Percentiles rank a stretch among this genome's conserved stretches.
These are phyloP conservation scores for Dactylis glomerata DNA, from an alignment of 176 grass and related monocot genomes.

Conservation along the genomic window DNA sequence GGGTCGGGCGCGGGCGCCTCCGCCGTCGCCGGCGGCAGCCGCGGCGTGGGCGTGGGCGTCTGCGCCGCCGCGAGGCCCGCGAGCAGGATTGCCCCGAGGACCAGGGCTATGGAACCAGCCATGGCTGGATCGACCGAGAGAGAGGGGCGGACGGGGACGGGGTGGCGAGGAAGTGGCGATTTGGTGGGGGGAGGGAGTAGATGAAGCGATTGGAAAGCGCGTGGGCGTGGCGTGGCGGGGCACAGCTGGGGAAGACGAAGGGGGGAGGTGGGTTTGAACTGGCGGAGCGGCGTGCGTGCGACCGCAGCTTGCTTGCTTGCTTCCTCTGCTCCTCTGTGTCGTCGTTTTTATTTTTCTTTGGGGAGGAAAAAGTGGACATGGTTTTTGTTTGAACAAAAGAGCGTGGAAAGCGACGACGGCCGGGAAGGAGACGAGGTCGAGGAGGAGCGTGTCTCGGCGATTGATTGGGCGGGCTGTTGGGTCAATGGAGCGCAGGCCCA, in stretches of 20 bases:
- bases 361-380: slow-evolving; percentile 1
- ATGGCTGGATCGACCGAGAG: slow-evolving; percentile 39
- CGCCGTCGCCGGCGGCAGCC: slow-evolving; percentile 4
- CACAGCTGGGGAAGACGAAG: slow-evolving; percentile 22
- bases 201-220: slow-evolving; percentile 63
- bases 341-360: background rate
- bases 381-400: slow-evolving; percentile 32
- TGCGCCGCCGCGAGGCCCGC: slow-evolving; percentile 37
- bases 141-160: background rate
- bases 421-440: slow-evolving; percentile 12
- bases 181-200: slow-evolving; percentile 19
- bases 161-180: background rate
- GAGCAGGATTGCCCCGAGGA: slow-evolving; percentile 41
- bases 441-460: slow-evolving; percentile 28
- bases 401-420: slow-evolving; percentile 42
- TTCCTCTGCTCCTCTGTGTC: background rate
- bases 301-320: slow-evolving; percentile 31
- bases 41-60: background rate
- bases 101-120: slow-evolving; percentile 1
- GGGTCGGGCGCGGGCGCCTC: slow-evolving; percentile 58
- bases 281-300: slow-evolving; percentile 34
- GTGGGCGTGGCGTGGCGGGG: slow-evolving; percentile 35
- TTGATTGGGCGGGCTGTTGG: background rate
- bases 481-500: background rate
- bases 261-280: slow-evolving; percentile 56